Evolutionary conservation across 257 asterid species (phyloP), one percentile per base, ranked within the genome.

Genomic region (Galeopsis tetrahit): DNA sequence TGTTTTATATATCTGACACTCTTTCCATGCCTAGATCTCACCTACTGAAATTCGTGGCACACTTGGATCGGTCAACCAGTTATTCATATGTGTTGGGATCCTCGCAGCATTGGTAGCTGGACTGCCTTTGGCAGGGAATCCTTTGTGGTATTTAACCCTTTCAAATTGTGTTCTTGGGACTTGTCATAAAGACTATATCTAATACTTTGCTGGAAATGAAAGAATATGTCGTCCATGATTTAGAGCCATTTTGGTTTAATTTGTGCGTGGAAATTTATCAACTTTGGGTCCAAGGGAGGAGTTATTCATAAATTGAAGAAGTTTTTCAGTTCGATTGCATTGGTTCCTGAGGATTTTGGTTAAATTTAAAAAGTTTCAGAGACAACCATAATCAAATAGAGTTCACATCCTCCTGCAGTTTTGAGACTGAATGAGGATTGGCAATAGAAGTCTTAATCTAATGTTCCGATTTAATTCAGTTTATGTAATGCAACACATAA

Each of bases 21-120:
- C n/a, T n/a, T n/a, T n/a, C n/a, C n/a, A n/a, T n/a, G n/a, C n/a
- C n/a, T n/a, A n/a, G n/a, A n/a, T n/a, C n/a, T n/a, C n/a, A n/a
- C n/a, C n/a, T n/a, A n/a, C n/a, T n/a, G n/a, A n/a, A n/a, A n/a
- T n/a, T n/a, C n/a, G n/a, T n/a, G n/a, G n/a, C n/a, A n/a, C n/a
- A n/a, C n/a, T n/a, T n/a, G n/a, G n/a, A n/a, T n/a, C n/a, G n/a
- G n/a, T n/a, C n/a, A n/a, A n/a, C n/a, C n/a, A n/a, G 78, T 78
- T 94, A 39, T 94, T 88, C 72, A 85, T 94, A 70, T 94, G 99
- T 75, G 71, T 94, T 34, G 99, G 99, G 70, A 91, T 94, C 80
- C 98, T 94, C 59, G 98, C 86, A 59, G 98, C 99, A 56, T 86
- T 94, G 80, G 95, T 94, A 58, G 98, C 92, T 71, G 99, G 99